phyloP scores from a whole-genome alignment of 305 asterid genomes.

The Fraxinus dipetala region DNA sequence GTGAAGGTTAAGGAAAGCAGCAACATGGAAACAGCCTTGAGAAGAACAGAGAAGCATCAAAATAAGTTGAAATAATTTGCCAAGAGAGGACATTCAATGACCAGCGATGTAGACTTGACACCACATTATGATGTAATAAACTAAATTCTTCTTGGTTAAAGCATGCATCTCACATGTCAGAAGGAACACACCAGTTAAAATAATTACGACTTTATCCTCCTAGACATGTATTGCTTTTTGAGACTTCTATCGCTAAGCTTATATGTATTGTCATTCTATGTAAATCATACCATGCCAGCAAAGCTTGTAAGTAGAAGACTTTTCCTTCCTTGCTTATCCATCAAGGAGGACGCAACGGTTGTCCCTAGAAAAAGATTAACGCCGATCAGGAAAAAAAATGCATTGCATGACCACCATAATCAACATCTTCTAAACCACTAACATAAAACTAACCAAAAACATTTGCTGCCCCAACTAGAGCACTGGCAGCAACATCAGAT shows the following conservation, averaged over 20 bases:
- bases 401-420: slow-evolving; percentile 13
- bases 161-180: not conserved
- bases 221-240: not conserved
- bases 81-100: not conserved
- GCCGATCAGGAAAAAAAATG: slow-evolving; percentile 23
- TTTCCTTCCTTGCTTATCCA: slow-evolving; percentile 95
- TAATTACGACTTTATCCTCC: not conserved
- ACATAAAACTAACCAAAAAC: slow-evolving; percentile 68
- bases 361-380: slow-evolving; percentile 53
- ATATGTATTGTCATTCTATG: not conserved
- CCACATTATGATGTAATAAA: not conserved
- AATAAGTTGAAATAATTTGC: not conserved
- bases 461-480: slow-evolving; percentile 94
- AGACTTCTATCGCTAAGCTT: not conserved
- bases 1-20: slow-evolving; percentile 71
- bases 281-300: slow-evolving; percentile 73
- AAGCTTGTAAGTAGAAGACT: slow-evolving; percentile 87
- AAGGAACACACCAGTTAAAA: not conserved
- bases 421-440: slow-evolving; percentile 1
- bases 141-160: not conserved
- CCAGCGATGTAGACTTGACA: not conserved
- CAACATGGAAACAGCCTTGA: slow-evolving; percentile 89
- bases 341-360: slow-evolving; percentile 83
- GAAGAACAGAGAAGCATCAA: slow-evolving; percentile 5
- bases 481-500: slow-evolving; percentile 93